A percentile compares a stretch with the other conserved stretches of the same genome.
Evolutionary conservation across 106 monocot genomes (phyloP).

Genomic region (Allium cepa): DNA sequence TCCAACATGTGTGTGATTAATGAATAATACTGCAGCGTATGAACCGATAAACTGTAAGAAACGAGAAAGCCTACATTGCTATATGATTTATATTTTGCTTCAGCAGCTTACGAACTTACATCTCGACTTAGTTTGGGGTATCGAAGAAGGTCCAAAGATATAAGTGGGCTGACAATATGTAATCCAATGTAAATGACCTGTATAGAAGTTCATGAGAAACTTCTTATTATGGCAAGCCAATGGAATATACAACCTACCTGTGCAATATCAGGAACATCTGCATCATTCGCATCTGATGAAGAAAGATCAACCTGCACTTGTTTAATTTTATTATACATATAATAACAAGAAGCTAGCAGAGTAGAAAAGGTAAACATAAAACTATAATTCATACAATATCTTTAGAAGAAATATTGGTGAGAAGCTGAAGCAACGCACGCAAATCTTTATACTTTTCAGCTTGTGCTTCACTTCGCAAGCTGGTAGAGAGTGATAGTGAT

Average conservation of each 20-base stretch:
- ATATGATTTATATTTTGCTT: too few species aligned
- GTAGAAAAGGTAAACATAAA: not conserved
- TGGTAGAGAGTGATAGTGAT: conserved; percentile 56
- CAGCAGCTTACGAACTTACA: conserved; percentile 33
- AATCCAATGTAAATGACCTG: conserved; percentile 92
- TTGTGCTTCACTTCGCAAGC: conserved; percentile 69
- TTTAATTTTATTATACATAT: conserved; percentile 1
- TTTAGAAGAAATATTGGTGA: conserved; percentile 86
- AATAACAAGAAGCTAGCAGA: conserved; percentile 4
- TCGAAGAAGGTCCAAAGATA: conserved; percentile 86
- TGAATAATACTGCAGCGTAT: conserved; percentile 72
- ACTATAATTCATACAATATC: conserved; percentile 55
- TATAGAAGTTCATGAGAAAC: conserved; percentile 14
- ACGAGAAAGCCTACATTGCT: too few species aligned
- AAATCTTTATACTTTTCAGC: conserved; percentile 90
- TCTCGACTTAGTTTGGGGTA: conserved; percentile 81
- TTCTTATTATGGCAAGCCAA: not conserved
- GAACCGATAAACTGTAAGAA: not conserved
- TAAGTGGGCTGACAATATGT: conserved; percentile 75
- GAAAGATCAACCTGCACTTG: conserved; percentile 73
- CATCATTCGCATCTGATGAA: conserved; percentile 33
- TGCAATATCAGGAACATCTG: conserved; percentile 63
- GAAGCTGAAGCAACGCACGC: conserved; percentile 91
- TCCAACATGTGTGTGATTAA: conserved; percentile 88
- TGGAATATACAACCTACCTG: conserved; percentile 34